phyloP scores from a whole-genome alignment of 139 green algal species.

The Micromonas commoda region DNA sequence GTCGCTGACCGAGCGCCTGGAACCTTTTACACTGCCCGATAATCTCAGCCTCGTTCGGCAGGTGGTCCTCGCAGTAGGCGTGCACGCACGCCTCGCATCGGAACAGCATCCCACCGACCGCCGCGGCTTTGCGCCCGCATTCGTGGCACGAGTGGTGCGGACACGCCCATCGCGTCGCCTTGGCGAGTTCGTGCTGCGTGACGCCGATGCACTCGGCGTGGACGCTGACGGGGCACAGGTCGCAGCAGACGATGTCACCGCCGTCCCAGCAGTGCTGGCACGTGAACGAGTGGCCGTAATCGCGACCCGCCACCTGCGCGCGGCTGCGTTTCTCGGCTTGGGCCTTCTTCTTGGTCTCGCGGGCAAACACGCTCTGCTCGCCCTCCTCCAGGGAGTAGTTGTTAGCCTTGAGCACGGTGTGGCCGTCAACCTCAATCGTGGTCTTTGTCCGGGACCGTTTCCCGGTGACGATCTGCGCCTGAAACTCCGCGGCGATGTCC shows the following conservation, averaged over 20 bases:
- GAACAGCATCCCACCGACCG: slow-evolving; percentile 21
- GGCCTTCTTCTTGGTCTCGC: background rate
- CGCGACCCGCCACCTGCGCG: slow-evolving; percentile 2
- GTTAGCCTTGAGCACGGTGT: slow-evolving; percentile 57
- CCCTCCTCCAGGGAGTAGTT: slow-evolving; percentile 53
- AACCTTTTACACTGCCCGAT: slow-evolving; percentile 26
- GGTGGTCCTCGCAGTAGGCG: slow-evolving; percentile 27
- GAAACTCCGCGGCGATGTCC: slow-evolving; percentile 18
- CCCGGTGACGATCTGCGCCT: background rate
- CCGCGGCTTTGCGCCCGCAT: slow-evolving; percentile 16
- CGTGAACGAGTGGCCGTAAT: slow-evolving; percentile 16
- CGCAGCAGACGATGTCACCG: slow-evolving; percentile 22
- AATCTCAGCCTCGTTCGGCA: slow-evolving; percentile 11
- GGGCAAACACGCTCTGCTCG: slow-evolving; percentile 47
- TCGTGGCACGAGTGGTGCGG: slow-evolving; percentile 28
- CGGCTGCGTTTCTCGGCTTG: background rate
- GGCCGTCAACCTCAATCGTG: slow-evolving; percentile 46
- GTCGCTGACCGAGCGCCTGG: slow-evolving; percentile 12
- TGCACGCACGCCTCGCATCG: slow-evolving; percentile 25
- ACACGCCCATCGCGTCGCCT: slow-evolving; percentile 6
- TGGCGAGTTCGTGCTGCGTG: slow-evolving; percentile 3
- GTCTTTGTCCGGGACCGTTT: slow-evolving; percentile 21
- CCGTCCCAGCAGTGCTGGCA: slow-evolving; percentile 22
- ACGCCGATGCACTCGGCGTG: slow-evolving; percentile 22
- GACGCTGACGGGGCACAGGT: slow-evolving; percentile 15